Base-by-base conservation (phyloP, 306 rosid species). In the Cicer judaicum region DNA sequence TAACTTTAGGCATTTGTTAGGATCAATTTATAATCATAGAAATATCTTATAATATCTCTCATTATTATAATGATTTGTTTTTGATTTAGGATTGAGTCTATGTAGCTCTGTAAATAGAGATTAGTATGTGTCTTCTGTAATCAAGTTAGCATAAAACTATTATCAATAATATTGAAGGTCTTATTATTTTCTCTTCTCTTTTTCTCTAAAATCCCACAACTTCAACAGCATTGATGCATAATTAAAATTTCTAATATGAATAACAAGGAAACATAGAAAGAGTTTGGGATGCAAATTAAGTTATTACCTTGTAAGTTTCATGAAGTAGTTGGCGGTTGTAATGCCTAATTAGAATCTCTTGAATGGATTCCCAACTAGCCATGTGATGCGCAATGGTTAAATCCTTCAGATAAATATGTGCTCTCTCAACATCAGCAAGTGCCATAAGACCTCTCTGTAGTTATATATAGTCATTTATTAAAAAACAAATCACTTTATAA, bases 341-440 rank as follows among this genome's bases (percentile, higher is more conserved):
- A 88, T 93, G 98, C 85, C 92, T 90, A 10, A 87, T 59, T 63
- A 93, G 74, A 79, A 89, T 87, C 78, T 91, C 94, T 76, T 85
- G 88, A 60, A 93, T 84, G 70, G 98, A 91, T 65, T 89, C 93
- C 90, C 86, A 86, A 73, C 98, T 90, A 80, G 97, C 93, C 91
- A 91, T 91, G 75, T 91, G 97, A 85, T 91, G 96, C 66, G 94
- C 83, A 86, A 93, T 89, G 60, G 85, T 86, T 71, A 93, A 78
- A 67, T 84, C 89, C 84, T 88, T 93, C 65, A 93, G 83, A 86
- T 89, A 91, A 84, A 93, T 89, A 75, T 84, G 88, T 68, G 98
- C 98, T 79, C 96, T 97, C 86, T 93, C 98, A 76, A 93, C 90
- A 84, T 93, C 97, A 77, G 96, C 98, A 72, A 93, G 94, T 57